These are phyloP conservation scores for Stemphylium lycopersici DNA, from an alignment of 2,329 filamentous ascomycete genomes.

Conservation along the genomic window DNA sequence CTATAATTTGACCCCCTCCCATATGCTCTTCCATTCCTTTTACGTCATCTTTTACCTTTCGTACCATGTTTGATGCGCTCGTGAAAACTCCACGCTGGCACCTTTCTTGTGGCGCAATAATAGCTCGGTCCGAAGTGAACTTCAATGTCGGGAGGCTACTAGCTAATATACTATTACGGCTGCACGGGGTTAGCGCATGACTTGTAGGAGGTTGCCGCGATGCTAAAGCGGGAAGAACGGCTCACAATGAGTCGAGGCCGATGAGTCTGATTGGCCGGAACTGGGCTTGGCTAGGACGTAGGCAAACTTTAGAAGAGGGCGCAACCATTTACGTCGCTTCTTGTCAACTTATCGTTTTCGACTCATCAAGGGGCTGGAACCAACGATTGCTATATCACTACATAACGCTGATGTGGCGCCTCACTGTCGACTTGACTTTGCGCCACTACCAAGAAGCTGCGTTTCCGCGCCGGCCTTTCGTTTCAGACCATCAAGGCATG, in stretches of 20 bases:
- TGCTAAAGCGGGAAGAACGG: conserved; percentile 2
- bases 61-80: conserved; percentile 30
- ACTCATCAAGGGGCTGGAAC: no score
- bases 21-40: conserved; percentile 26
- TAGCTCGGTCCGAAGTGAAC: neutral
- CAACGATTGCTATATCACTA: no score
- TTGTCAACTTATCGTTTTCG: neutral
- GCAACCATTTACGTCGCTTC: neutral
- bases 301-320: neutral
- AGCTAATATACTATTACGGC: neutral
- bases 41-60: conserved; percentile 32
- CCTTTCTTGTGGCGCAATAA: neutral
- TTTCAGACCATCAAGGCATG: no score
- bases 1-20: conserved; percentile 37
- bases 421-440: no score
- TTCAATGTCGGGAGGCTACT: neutral
- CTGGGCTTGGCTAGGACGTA: neutral
- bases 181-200: neutral
- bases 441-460: no score
- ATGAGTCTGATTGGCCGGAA: conserved; percentile 12
- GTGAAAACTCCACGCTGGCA: neutral
- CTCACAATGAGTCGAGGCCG: conserved; percentile 23
- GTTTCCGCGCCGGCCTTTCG: no score
- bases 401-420: no score
- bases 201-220: neutral